Conservation (phyloP, 306 rosid species). For the Inga leiocalycina region DNA sequence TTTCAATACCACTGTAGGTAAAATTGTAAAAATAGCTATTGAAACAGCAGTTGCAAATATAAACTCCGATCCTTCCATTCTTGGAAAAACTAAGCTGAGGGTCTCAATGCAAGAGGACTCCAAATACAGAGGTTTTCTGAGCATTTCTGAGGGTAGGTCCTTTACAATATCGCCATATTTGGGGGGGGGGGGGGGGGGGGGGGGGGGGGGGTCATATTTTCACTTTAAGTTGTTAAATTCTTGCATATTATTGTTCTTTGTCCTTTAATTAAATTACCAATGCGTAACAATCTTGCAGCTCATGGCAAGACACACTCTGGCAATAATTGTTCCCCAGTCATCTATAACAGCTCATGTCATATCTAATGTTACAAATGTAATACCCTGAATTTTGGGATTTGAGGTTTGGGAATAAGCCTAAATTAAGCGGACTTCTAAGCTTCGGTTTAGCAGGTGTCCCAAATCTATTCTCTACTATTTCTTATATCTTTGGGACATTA, state of each 20-base stretch:
- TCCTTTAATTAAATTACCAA: conserved; percentile 20
- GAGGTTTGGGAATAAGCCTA: too few species aligned
- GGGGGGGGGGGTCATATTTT: neutral
- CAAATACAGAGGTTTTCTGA: conserved; percentile 74
- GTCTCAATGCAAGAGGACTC: conserved; percentile 67
- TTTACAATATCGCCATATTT: neutral
- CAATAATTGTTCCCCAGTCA: conserved; percentile 89
- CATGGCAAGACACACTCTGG: conserved; percentile 81
- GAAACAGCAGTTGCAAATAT: conserved; percentile 73
- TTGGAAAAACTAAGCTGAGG: conserved; percentile 55
- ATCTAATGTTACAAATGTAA: conserved; percentile 70
- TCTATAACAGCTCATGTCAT: conserved; percentile 86
- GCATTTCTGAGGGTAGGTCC: conserved; percentile 79
- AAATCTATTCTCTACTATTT: too few species aligned
- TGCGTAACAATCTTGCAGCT: conserved; percentile 72
- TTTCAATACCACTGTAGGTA: conserved; percentile 60
- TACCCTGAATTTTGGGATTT: too few species aligned
- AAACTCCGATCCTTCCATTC: conserved; percentile 73
- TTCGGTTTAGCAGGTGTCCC: too few species aligned
- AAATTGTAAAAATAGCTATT: conserved; percentile 72
- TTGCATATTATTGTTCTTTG: conserved; percentile 29
- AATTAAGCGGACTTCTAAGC: too few species aligned
- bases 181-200: too few species aligned
- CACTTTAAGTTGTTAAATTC: conserved; percentile 17
- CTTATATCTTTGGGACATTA: too few species aligned